phyloP scores from a whole-genome alignment of 345 rosid genomes.

The Conringia planisiliqua region DNA sequence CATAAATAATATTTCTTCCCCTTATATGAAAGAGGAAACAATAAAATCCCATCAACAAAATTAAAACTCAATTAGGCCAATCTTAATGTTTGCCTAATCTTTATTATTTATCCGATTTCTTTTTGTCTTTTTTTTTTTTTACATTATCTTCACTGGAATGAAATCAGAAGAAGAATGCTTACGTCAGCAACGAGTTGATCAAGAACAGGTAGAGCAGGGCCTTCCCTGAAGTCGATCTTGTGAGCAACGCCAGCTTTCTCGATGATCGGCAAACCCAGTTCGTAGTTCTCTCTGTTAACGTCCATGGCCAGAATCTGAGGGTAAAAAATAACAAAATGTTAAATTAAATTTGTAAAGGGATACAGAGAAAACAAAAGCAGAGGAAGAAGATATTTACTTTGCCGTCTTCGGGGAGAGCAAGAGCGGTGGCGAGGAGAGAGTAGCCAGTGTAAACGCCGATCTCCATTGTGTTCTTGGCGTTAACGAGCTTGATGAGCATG shows the following conservation, averaged over 20 bases:
- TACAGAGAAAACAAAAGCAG: neutral
- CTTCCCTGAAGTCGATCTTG: slow-evolving; percentile 92
- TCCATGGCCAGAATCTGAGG: slow-evolving; percentile 94
- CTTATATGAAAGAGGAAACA: neutral
- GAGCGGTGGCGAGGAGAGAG: slow-evolving; percentile 96
- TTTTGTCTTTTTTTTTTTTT: neutral
- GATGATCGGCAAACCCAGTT: slow-evolving; percentile 83
- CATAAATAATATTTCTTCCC: neutral
- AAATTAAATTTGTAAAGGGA: no score
- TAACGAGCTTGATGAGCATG: slow-evolving; percentile 90
- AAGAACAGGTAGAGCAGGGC: slow-evolving; percentile 96
- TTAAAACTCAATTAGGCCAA: neutral
- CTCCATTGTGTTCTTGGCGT: slow-evolving; percentile 99
- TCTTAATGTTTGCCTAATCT: no score
- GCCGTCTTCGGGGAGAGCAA: slow-evolving; percentile 92
- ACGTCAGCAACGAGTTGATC: slow-evolving; percentile 81
- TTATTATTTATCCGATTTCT: neutral
- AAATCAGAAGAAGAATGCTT: slow-evolving; percentile 28
- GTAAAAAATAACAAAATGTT: no score
- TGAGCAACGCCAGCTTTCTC: slow-evolving; percentile 94
- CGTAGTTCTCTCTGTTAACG: slow-evolving; percentile 82
- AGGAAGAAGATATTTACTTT: slow-evolving; percentile 43
- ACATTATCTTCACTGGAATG: neutral
- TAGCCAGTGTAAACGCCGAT: slow-evolving; percentile 98
- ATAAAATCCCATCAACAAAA: neutral